A percentile compares a stretch with the other conserved stretches of the same genome.
Conservation (phyloP, 1,284 basidiomycete species). For the Ganoderma resinaceum region DNA sequence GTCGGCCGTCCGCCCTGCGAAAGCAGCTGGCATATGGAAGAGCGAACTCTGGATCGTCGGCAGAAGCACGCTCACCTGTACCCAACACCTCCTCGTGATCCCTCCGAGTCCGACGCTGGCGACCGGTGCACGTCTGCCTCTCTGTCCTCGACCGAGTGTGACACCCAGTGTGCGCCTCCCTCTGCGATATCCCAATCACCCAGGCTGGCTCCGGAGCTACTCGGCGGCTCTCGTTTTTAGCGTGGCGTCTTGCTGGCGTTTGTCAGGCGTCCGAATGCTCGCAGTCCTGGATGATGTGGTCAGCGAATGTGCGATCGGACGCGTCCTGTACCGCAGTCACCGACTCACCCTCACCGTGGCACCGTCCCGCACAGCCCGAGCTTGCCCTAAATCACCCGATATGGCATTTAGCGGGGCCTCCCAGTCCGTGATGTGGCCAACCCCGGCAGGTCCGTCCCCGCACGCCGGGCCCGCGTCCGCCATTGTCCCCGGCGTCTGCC, state of each 20-base stretch:
- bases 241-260: slow-evolving; percentile 26
- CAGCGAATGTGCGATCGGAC: slow-evolving; percentile 34
- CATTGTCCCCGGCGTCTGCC: slow-evolving; percentile 22
- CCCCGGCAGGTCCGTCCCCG: slow-evolving; percentile 25
- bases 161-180: slow-evolving; percentile 17
- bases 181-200: slow-evolving; percentile 11
- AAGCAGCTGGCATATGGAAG: slow-evolving; percentile 29
- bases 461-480: slow-evolving; percentile 17
- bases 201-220: slow-evolving; percentile 8
- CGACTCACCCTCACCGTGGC: slow-evolving; percentile 27
- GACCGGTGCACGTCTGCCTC: slow-evolving; percentile 22
- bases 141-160: slow-evolving; percentile 19
- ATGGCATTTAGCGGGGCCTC: slow-evolving; percentile 26
- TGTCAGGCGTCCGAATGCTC: slow-evolving; percentile 24
- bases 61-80: slow-evolving; percentile 33
- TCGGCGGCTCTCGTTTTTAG: slow-evolving; percentile 14
- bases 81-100: slow-evolving; percentile 27
- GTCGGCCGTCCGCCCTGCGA: slow-evolving; percentile 23
- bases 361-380: slow-evolving; percentile 30
- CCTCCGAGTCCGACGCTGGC: slow-evolving; percentile 10
- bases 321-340: slow-evolving; percentile 29
- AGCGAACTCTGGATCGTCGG: slow-evolving; percentile 29
- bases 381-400: slow-evolving; percentile 33
- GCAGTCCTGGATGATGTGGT: slow-evolving; percentile 22
- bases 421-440: slow-evolving; percentile 23